These are phyloP conservation scores for Paspalum notatum DNA, from an alignment of 176 grass and related monocot genomes.

Conservation along the genomic window DNA sequence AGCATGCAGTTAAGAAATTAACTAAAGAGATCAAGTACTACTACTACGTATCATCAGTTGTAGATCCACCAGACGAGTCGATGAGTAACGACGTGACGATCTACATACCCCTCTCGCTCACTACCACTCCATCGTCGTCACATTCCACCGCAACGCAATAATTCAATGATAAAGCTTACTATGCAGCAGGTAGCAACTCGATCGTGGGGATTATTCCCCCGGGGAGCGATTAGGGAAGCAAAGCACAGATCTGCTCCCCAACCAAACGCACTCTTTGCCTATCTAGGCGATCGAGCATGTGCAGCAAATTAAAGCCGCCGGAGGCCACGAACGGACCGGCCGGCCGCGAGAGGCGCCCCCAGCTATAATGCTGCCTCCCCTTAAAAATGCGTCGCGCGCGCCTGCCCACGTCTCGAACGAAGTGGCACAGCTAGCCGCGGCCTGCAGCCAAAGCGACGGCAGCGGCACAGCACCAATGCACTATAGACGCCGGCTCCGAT, in stretches of 20 bases:
- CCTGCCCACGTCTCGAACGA: not conserved
- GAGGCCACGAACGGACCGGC: not conserved
- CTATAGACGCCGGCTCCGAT: not conserved
- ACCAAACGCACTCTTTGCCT: conserved; percentile 12
- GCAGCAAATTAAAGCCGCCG: no score
- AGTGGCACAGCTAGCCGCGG: conserved; percentile 48
- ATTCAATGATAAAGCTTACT: no score
- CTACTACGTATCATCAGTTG: no score
- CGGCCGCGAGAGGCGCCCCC: not conserved
- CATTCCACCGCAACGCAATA: no score
- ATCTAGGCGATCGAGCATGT: not conserved
- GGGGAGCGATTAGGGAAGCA: conserved; percentile 38
- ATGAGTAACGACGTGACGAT: no score
- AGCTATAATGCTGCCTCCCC: conserved; percentile 31
- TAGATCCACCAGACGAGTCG: no score
- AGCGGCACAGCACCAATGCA: not conserved
- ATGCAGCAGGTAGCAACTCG: no score
- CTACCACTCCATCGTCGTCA: no score
- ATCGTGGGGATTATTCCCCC: conserved; percentile 46
- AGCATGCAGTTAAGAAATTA: no score
- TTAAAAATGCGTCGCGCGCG: not conserved
- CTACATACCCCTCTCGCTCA: no score
- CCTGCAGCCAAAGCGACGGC: not conserved
- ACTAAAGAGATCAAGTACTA: no score
- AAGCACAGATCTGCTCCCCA: conserved; percentile 38